phyloP scores from a whole-genome alignment of 2,329 filamentous ascomycete genomes.

The Fusarium staphyleae region DNA sequence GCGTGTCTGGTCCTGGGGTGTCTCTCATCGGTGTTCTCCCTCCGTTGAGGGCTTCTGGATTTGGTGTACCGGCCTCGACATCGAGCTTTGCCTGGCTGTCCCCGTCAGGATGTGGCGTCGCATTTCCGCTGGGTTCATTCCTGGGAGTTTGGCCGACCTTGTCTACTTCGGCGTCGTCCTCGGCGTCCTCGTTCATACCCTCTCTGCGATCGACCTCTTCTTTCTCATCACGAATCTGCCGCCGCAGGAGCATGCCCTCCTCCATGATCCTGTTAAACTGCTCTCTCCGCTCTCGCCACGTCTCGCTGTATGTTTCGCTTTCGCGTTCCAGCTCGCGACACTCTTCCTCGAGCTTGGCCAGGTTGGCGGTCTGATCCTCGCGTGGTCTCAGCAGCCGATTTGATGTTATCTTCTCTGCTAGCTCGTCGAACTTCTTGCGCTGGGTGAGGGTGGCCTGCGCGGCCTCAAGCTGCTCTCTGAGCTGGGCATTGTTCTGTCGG shows the following conservation, averaged over 20 bases:
- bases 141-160: conserved; percentile 58
- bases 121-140: conserved; percentile 58
- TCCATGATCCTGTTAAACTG: conserved; percentile 91
- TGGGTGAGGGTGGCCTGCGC: conserved; percentile 77
- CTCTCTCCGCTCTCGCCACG: conserved; percentile 83
- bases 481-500: conserved; percentile 73
- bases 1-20: conserved; percentile 42
- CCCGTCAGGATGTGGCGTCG: conserved; percentile 58
- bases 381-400: conserved; percentile 81
- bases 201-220: conserved; percentile 90
- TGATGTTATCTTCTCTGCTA: conserved; percentile 85
- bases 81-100: conserved; percentile 44
- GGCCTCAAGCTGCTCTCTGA: conserved; percentile 78
- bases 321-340: conserved; percentile 87
- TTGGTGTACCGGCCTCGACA: conserved; percentile 41
- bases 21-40: conserved; percentile 46
- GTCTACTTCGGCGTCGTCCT: conserved; percentile 61
- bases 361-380: conserved; percentile 80
- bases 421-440: conserved; percentile 85
- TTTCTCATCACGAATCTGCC: conserved; percentile 92
- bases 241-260: conserved; percentile 84
- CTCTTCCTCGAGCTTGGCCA: conserved; percentile 85
- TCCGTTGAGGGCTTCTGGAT: conserved; percentile 39
- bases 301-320: conserved; percentile 79
- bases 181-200: conserved; percentile 75